Percentiles rank a stretch among this genome's conserved stretches.
Conservation (phyloP, 192 early-diverging fungal species). For the Backusella morwellensis region DNA sequence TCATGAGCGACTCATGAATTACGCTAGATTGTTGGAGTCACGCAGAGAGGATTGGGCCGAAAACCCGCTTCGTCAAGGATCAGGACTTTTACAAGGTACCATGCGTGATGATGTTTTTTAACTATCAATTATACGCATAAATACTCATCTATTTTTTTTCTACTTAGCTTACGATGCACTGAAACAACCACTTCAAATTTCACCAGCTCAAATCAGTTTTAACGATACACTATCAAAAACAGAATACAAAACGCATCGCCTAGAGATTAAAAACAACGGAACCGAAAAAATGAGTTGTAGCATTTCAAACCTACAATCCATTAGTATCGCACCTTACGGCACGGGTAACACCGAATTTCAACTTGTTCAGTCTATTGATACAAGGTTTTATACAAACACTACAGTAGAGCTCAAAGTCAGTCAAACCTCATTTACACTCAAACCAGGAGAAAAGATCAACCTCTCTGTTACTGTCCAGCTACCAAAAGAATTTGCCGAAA, state of each 20-base stretch:
- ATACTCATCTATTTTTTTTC: not conserved
- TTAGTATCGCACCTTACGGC: constrained; percentile 40
- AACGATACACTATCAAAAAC: constrained; percentile 43
- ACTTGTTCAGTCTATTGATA: constrained; percentile 6
- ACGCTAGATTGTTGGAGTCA: constrained; percentile 15
- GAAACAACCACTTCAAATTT: constrained; percentile 32
- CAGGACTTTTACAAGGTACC: constrained; percentile 50
- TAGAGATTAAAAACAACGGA: constrained; percentile 46
- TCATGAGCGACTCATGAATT: constrained; percentile 35
- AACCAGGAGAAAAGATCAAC: constrained; percentile 4
- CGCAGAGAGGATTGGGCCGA: constrained; percentile 6
- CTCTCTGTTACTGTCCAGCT: constrained; percentile 18
- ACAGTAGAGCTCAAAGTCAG: constrained; percentile 12
- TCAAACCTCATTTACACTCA: constrained; percentile 11
- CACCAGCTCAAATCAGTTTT: constrained; percentile 50
- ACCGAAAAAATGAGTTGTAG: constrained; percentile 35
- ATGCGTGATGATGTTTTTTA: not conserved
- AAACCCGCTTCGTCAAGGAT: constrained; percentile 45
- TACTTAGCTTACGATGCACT: constrained; percentile 38
- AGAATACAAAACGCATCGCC: constrained; percentile 28
- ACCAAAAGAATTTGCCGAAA: constrained; percentile 13
- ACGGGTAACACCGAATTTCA: constrained; percentile 7
- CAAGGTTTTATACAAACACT: constrained; percentile 4
- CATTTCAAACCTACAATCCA: constrained; percentile 36
- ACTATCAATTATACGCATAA: not conserved